Conservation (phyloP, 345 rosid genomes). For the Lenwebbia sp. region DNA sequence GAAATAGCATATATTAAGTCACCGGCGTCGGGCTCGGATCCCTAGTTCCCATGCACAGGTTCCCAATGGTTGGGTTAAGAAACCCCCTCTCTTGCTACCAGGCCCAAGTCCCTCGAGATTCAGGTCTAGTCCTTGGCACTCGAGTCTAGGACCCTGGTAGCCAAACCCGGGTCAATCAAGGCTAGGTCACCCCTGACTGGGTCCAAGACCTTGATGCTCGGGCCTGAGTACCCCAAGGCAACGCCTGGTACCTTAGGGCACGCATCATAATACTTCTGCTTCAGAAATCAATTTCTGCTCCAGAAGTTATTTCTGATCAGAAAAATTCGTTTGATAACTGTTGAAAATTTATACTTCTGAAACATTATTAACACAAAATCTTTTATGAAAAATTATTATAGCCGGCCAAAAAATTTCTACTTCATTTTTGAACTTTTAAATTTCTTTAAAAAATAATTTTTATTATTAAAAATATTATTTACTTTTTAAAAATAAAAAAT, state of each 20-base stretch:
- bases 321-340: too few relatives aligned
- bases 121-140: neutral
- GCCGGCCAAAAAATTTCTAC: too few relatives aligned
- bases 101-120: neutral
- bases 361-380: too few relatives aligned
- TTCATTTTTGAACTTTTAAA: too few relatives aligned
- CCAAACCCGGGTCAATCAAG: neutral
- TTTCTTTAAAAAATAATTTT: too few relatives aligned
- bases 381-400: too few relatives aligned
- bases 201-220: neutral
- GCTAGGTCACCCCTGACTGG: neutral
- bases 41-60: neutral
- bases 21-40: neutral
- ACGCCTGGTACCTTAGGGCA: neutral
- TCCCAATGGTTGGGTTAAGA: neutral
- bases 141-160: neutral
- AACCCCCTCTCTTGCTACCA: neutral
- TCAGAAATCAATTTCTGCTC: too few relatives aligned
- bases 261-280: too few relatives aligned
- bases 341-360: too few relatives aligned
- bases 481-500: too few relatives aligned
- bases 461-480: too few relatives aligned
- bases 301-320: too few relatives aligned
- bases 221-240: neutral
- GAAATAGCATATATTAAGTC: neutral